Evolutionary conservation across 2,329 filamentous ascomycete genomes (phyloP).

Genomic region (Colletotrichum noveboracense): DNA sequence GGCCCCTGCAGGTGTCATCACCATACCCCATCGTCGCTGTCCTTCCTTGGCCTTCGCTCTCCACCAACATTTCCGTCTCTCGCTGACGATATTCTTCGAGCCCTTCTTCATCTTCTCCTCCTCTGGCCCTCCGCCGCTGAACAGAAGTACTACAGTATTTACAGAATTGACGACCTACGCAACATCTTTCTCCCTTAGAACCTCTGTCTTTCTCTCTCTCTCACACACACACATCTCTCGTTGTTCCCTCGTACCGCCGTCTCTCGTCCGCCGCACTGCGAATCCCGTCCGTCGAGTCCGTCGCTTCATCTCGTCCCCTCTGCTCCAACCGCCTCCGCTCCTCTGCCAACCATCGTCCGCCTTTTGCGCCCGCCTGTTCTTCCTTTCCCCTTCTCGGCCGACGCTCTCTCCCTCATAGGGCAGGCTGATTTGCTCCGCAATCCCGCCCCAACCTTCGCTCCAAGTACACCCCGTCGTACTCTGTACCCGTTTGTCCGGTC

Average conservation of each 20-base stretch:
- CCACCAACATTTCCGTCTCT: background rate
- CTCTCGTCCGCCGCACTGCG: background rate
- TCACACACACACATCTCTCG: background rate
- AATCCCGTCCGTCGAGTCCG: background rate
- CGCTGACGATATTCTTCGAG: background rate
- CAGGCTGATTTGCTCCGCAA: background rate
- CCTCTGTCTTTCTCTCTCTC: background rate
- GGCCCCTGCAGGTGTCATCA: conserved; percentile 15
- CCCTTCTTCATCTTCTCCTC: background rate
- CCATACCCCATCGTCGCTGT: background rate
- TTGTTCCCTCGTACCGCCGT: background rate
- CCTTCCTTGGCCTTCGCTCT: background rate
- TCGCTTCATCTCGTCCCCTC: conserved; percentile 5
- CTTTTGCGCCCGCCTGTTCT: conserved; percentile 11
- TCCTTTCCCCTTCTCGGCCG: conserved; percentile 8
- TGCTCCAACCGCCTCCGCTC: background rate
- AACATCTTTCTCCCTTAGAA: background rate
- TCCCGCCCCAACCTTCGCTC: background rate
- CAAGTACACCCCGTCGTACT: background rate
- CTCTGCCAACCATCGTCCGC: background rate
- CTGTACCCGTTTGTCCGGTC: conserved; percentile 3
- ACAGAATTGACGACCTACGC: background rate
- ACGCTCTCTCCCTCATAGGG: background rate
- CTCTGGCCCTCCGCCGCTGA: background rate
- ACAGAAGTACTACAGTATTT: background rate